Base-by-base conservation (phyloP, 78 protist genomes). In the Dictyostelium firmibasis region DNA sequence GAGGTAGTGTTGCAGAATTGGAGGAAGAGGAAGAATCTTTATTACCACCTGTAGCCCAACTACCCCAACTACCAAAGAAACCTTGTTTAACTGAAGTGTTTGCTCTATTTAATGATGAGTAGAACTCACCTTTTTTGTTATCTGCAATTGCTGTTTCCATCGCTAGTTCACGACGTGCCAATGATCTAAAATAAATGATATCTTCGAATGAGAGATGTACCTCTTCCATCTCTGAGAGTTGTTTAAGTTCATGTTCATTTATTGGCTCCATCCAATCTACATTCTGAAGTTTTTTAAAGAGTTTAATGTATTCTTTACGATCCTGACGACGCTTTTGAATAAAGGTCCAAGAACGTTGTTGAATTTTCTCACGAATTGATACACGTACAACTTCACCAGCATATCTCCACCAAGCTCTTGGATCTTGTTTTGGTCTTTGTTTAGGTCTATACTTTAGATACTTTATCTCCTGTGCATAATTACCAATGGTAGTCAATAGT, bases 191-290 rank as follows among this genome's bases (percentile, higher is more conserved):
- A 16, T 89, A 89, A 36, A 89, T 81, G 14, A 89, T 89, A 81
- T 89, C 94, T 81, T 89, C 94, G 50, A 89, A 89, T n/a, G 81
- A 29, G 2, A 89, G 43, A 4, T 31, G 35, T 11, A 67, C 11
- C 10, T 89, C 83, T 11, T 89, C 94, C 94, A 89, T 89, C 38
- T 89, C 94, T 81, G 70, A 75, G 2, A 89, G 1, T 70, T 85
- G 18, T n/a, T 78, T 81, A 0, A 41, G 53, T 43, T 89, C 94
- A 0, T 69, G 33, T n/a, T 89, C 94, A 4, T 25, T 81, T 11
- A 89, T 79, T 13, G 94, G 87, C 9, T 89, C 94, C 25, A 93
- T 23, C 96, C 96, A 93, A 27, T 93, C 92, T 0, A 86, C 92
- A 20, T 33, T 44, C 20, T 93, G 96, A 31, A 69, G 50, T 31